phyloP scores from a whole-genome alignment of 2,329 filamentous ascomycete species.

The Colletotrichum sansevieriae region DNA sequence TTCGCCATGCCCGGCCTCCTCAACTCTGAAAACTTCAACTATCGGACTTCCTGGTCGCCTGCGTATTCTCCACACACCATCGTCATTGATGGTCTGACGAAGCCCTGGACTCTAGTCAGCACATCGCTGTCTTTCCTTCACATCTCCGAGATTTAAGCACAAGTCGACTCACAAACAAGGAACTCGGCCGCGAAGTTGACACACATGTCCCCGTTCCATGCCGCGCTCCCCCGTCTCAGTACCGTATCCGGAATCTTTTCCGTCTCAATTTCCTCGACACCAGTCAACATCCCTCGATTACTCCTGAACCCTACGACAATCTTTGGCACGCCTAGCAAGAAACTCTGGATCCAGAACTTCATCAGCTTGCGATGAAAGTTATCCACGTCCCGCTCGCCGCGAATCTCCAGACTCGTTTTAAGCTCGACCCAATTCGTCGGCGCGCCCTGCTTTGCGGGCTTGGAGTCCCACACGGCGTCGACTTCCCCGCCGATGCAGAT shows the following conservation, averaged over 20 bases:
- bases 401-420: conserved; percentile 86
- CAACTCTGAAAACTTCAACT: conserved; percentile 81
- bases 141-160: background rate
- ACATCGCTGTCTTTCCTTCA: background rate
- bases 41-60: conserved; percentile 71
- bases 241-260: conserved; percentile 82
- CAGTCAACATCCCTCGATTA: conserved; percentile 76
- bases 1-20: conserved; percentile 80
- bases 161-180: conserved; percentile 74
- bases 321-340: conserved; percentile 90
- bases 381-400: conserved; percentile 74
- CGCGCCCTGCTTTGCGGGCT: conserved; percentile 73
- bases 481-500: conserved; percentile 94
- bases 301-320: conserved; percentile 92
- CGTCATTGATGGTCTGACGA: conserved; percentile 72
- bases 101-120: conserved; percentile 63
- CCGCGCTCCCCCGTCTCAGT: conserved; percentile 71
- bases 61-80: conserved; percentile 85
- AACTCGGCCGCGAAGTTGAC: conserved; percentile 90
- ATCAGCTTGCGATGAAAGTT: conserved; percentile 91
- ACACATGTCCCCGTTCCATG: conserved; percentile 93
- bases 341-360: conserved; percentile 98
- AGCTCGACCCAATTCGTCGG: conserved; percentile 94
- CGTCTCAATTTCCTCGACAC: conserved; percentile 84
- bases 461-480: conserved; percentile 90